These are phyloP conservation scores for Solanum hybrid DNA, from an alignment of 305 asterid genomes.

Conservation along the genomic window DNA sequence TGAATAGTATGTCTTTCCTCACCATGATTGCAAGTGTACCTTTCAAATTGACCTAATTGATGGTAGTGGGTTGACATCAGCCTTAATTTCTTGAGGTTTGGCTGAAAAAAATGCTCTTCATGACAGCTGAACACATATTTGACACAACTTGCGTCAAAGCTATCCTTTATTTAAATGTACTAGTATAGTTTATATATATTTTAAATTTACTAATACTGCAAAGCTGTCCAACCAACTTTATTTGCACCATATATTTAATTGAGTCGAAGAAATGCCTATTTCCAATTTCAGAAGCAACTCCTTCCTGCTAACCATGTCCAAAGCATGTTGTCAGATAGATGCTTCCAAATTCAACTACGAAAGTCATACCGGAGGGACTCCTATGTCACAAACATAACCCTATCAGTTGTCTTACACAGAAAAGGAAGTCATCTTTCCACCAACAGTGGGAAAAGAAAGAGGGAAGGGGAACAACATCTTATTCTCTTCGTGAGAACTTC, in stretches of 20 bases:
- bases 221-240: background rate
- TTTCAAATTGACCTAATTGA: too few relatives aligned
- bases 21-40: too few relatives aligned
- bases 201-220: background rate
- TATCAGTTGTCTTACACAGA: background rate
- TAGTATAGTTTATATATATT: background rate
- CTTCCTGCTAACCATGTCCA: background rate
- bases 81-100: too few relatives aligned
- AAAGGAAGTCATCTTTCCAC: background rate
- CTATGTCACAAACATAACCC: background rate
- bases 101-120: too few relatives aligned
- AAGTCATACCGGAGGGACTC: background rate
- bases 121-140: too few relatives aligned
- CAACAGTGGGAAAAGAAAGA: too few relatives aligned
- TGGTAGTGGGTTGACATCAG: too few relatives aligned
- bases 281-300: background rate
- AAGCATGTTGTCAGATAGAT: background rate
- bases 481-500: too few relatives aligned
- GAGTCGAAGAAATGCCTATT: background rate
- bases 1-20: too few relatives aligned
- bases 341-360: background rate
- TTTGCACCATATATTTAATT: background rate
- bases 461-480: too few relatives aligned
- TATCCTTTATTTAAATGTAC: background rate
- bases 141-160: too few relatives aligned